Percentiles rank a stretch among this genome's conserved stretches.
phyloP scores from a whole-genome alignment of 1,139 yeast genomes.

The Insectozyma bohioensis region DNA sequence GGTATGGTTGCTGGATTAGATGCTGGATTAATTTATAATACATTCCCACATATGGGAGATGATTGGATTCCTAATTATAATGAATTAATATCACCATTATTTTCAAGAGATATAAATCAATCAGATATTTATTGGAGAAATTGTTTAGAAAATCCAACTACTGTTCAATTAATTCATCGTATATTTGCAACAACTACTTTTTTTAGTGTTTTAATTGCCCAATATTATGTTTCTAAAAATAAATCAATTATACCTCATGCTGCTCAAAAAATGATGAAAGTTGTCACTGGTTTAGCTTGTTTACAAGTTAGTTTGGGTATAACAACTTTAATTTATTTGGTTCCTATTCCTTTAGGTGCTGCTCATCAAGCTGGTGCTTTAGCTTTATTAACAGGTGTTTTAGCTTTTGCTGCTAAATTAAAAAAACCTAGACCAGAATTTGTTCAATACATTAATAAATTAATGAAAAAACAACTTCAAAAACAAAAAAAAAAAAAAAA shows the following conservation, averaged over 20 bases:
- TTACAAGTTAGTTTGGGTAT: conserved; percentile 87
- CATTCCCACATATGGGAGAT: conserved; percentile 96
- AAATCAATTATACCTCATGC: conserved; percentile 61
- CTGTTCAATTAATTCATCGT: conserved; percentile 92
- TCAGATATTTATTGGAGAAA: conserved; percentile 90
- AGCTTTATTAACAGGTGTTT: conserved; percentile 76
- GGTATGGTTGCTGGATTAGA: conserved; percentile 98
- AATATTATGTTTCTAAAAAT: conserved; percentile 56
- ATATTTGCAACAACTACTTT: conserved; percentile 82
- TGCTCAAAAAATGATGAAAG: conserved; percentile 55
- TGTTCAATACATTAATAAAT: conserved; percentile 26
- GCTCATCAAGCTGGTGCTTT: conserved; percentile 97
- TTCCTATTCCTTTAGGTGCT: conserved; percentile 91
- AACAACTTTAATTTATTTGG: conserved; percentile 78
- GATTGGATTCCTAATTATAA: conserved; percentile 64
- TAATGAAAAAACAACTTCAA: conserved; percentile 22
- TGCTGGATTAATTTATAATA: conserved; percentile 94
- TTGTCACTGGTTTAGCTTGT: conserved; percentile 77
- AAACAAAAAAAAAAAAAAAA: conserved; percentile 9
- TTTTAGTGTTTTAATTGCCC: conserved; percentile 64
- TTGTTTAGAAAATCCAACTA: conserved; percentile 90
- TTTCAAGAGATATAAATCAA: conserved; percentile 61
- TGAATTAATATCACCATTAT: conserved; percentile 79
- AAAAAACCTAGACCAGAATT: conserved; percentile 64
- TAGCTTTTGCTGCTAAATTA: conserved; percentile 68